phyloP scores from a whole-genome alignment of 1,284 basidiomycete species.

The Ceraceosorus guamensis region DNA sequence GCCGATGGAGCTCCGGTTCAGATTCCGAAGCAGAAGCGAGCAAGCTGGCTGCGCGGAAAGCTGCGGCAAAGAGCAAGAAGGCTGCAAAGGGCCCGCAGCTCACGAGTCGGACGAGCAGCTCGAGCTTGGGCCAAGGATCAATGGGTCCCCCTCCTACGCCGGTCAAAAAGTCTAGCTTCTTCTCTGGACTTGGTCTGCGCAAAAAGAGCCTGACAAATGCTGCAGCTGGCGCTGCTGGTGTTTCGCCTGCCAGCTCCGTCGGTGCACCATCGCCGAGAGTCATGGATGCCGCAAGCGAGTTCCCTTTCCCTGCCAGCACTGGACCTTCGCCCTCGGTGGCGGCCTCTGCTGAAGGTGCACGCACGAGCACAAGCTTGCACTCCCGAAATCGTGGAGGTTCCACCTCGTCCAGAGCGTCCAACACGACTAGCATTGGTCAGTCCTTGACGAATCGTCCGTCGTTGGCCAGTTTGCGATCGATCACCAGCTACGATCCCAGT shows the following conservation, averaged over 20 bases:
- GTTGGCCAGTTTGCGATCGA: neutral
- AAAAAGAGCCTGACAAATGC: slow-evolving; percentile 31
- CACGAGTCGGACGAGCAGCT: slow-evolving; percentile 12
- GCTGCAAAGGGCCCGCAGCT: slow-evolving; percentile 18
- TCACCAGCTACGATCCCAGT: neutral
- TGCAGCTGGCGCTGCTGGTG: slow-evolving; percentile 4
- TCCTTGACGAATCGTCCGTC: neutral
- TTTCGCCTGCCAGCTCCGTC: slow-evolving; percentile 13
- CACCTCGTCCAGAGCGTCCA: neutral
- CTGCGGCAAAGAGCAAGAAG: slow-evolving; percentile 4
- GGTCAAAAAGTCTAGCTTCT: slow-evolving; percentile 3
- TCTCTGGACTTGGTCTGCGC: slow-evolving; percentile 10
- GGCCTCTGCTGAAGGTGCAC: too few relatives aligned
- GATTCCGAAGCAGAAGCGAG: slow-evolving; percentile 21
- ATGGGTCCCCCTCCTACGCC: slow-evolving; percentile 2
- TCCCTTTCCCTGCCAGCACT: slow-evolving; percentile 8
- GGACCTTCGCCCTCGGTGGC: neutral
- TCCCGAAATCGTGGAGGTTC: neutral
- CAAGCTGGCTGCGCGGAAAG: neutral
- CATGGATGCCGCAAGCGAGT: slow-evolving; percentile 10
- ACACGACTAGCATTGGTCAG: neutral
- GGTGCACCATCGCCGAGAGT: slow-evolving; percentile 4
- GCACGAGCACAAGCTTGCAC: neutral
- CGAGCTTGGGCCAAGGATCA: too few relatives aligned
- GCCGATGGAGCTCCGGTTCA: slow-evolving; percentile 33